Evolutionary conservation across 1,284 basidiomycete genomes (phyloP).

Genomic region (Coriolopsis trogii): DNA sequence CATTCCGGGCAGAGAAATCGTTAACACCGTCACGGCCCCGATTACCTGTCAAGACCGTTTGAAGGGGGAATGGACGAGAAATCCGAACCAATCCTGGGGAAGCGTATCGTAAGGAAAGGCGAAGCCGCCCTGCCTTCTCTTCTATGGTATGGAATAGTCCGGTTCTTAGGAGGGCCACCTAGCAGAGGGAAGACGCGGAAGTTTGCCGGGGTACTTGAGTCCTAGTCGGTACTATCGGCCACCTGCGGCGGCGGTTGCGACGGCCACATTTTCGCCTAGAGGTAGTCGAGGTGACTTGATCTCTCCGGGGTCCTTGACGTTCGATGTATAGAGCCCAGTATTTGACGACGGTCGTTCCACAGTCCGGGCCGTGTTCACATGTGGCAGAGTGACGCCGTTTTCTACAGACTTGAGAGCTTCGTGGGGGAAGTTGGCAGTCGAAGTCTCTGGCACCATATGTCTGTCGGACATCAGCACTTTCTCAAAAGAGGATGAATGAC

Average conservation of each 20-base stretch:
- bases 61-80: constrained; percentile 12
- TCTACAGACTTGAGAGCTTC: constrained; percentile 25
- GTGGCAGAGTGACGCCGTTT: constrained; percentile 24
- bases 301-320: constrained; percentile 46
- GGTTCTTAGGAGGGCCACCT: not conserved
- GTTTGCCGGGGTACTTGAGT: not conserved
- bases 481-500: constrained; percentile 18
- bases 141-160: constrained; percentile 10
- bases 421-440: constrained; percentile 15
- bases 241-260: constrained; percentile 53
- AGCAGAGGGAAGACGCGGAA: not conserved
- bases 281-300: constrained; percentile 67
- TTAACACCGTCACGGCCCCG: constrained; percentile 4
- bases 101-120: constrained; percentile 20
- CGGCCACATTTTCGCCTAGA: constrained; percentile 63
- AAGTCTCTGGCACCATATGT: constrained; percentile 30
- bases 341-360: constrained; percentile 19
- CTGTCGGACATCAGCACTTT: constrained; percentile 42
- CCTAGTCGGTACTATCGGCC: constrained; percentile 45
- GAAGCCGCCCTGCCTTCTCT: constrained; percentile 7
- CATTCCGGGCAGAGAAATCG: constrained; percentile 7
- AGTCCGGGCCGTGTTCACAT: constrained; percentile 7
- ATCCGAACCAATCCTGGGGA: constrained; percentile 19
- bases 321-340: constrained; percentile 41
- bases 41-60: constrained; percentile 23